Evolutionary conservation across 2,329 filamentous ascomycete genomes (phyloP).

Genomic region (Fusarium acutatum): DNA sequence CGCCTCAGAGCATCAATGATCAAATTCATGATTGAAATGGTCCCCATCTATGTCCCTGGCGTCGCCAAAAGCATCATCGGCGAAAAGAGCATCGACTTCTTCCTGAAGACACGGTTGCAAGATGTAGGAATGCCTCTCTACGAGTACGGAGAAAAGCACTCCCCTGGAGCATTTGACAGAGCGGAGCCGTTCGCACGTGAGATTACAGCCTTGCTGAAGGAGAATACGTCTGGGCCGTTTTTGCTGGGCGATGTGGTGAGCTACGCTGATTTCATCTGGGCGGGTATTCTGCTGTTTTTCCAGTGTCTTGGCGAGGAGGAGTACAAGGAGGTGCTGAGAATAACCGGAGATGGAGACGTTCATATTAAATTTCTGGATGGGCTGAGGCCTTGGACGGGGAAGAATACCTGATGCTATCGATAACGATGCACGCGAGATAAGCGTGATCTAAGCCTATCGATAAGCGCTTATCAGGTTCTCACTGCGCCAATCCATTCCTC

Average conservation of each 20-base stretch:
- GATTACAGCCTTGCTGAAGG: slow-evolving; percentile 12
- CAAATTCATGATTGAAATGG: slow-evolving; percentile 20
- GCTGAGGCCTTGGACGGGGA: slow-evolving; percentile 18
- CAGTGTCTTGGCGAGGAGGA: slow-evolving; percentile 18
- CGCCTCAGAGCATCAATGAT: slow-evolving; percentile 9
- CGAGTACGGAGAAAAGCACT: slow-evolving; percentile 18
- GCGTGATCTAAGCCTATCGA: rapidly evolving
- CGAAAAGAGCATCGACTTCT: slow-evolving; percentile 26
- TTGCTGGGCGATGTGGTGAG: slow-evolving; percentile 63
- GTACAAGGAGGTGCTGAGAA: slow-evolving; percentile 17
- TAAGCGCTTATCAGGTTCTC: background rate
- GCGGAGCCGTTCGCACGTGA: slow-evolving; percentile 22
- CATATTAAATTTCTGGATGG: slow-evolving; percentile 11
- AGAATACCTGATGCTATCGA: slow-evolving; percentile 1
- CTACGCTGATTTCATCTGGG: slow-evolving; percentile 67
- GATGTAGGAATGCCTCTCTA: slow-evolving; percentile 27
- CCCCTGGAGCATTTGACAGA: slow-evolving; percentile 14
- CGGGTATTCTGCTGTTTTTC: slow-evolving; percentile 55
- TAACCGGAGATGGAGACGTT: slow-evolving; percentile 4
- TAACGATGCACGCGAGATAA: background rate
- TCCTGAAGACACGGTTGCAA: slow-evolving; percentile 2
- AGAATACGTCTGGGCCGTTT: slow-evolving; percentile 60
- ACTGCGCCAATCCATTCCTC: too few relatives aligned
- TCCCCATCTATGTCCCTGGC: slow-evolving; percentile 21
- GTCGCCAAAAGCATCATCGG: slow-evolving; percentile 13